phyloP scores from a whole-genome alignment of 306 rosid genomes.

The Ceratonia siliqua region DNA sequence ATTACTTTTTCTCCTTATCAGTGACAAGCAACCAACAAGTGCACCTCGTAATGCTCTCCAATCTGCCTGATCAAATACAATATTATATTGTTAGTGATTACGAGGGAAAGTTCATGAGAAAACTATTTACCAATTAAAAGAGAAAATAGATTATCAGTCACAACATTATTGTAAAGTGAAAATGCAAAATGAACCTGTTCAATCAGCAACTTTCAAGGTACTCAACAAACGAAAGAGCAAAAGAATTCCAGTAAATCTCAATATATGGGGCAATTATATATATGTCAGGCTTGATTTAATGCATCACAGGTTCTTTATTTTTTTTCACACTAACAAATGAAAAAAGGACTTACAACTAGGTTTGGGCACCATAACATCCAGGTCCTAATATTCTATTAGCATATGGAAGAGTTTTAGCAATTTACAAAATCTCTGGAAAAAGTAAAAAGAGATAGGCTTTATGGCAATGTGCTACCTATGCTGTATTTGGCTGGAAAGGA shows the following conservation, averaged over 20 bases:
- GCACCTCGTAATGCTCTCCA: constrained; percentile 98
- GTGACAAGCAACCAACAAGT: constrained; percentile 89
- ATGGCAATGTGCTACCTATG: background rate
- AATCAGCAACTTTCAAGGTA: constrained; percentile 26
- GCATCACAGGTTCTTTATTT: background rate
- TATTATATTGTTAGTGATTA: constrained; percentile 27
- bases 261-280: constrained; percentile 20
- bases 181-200: constrained; percentile 27
- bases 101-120: constrained; percentile 12
- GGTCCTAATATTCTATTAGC: background rate
- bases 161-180: constrained; percentile 8
- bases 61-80: constrained; percentile 78
- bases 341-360: background rate
- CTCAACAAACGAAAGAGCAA: constrained; percentile 14
- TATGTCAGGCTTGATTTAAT: constrained; percentile 1
- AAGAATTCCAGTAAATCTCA: constrained; percentile 22
- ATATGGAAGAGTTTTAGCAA: background rate
- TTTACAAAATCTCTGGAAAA: background rate
- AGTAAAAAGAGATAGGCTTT: too few species aligned
- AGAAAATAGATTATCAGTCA: constrained; percentile 24
- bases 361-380: background rate
- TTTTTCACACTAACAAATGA: background rate
- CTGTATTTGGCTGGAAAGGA: background rate
- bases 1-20: constrained; percentile 66
- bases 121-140: constrained; percentile 15